Evolutionary conservation across 1,284 basidiomycete genomes (phyloP).

Genomic region (Golubevia sp.): DNA sequence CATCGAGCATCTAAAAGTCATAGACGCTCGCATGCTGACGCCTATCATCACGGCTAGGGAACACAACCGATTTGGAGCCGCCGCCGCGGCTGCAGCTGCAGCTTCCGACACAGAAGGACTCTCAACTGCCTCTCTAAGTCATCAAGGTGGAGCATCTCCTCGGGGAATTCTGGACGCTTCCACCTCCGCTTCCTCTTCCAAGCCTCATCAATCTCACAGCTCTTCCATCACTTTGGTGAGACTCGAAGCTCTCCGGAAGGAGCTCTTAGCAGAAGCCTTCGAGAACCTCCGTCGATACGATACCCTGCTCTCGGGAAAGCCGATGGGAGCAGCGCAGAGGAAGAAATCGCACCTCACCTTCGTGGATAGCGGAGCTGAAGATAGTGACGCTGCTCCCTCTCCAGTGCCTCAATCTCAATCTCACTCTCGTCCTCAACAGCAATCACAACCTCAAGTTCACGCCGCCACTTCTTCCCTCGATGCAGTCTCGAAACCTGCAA

Average conservation of each 20-base stretch:
- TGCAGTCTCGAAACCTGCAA: too few species aligned
- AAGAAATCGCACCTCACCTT: too few species aligned
- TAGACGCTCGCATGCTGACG: slow-evolving; percentile 30
- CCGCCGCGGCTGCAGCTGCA: background rate
- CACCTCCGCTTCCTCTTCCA: too few species aligned
- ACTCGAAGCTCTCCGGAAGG: slow-evolving; percentile 27
- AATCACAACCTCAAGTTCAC: too few species aligned
- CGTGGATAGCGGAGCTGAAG: too few species aligned
- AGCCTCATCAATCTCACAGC: too few species aligned
- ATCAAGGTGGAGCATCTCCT: background rate
- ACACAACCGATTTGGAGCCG: slow-evolving; percentile 15
- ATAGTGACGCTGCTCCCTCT: too few species aligned
- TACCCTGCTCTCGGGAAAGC: slow-evolving; percentile 13
- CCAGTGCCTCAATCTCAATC: too few species aligned
- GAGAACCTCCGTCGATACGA: slow-evolving; percentile 39
- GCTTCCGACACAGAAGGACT: too few species aligned
- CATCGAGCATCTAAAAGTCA: slow-evolving; percentile 35
- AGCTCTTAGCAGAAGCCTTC: slow-evolving; percentile 32
- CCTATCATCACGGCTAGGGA: slow-evolving; percentile 35
- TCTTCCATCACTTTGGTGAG: background rate
- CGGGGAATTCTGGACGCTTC: background rate
- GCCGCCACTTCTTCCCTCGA: too few species aligned
- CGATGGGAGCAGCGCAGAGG: background rate
- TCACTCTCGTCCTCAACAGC: too few species aligned
- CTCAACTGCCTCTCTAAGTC: too few species aligned